Evolutionary conservation across 306 rosid species (phyloP).

Genomic region (Quercus berberidifolia): DNA sequence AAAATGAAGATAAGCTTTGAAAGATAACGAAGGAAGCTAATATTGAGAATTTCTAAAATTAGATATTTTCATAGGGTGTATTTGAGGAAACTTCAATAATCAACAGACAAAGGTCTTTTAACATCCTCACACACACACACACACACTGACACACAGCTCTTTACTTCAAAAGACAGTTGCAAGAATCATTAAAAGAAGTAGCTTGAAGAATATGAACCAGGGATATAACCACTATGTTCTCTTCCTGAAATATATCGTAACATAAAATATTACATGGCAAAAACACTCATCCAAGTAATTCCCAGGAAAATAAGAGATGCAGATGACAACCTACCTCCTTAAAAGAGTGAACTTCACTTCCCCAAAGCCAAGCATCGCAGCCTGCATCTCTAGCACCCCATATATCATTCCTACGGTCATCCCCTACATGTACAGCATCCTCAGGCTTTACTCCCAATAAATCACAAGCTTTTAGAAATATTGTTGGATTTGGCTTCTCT

Average conservation of each 20-base stretch:
- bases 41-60: too few relatives aligned
- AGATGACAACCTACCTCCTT: slow-evolving; percentile 57
- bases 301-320: slow-evolving; percentile 3
- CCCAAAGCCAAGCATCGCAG: slow-evolving; percentile 99
- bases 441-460: slow-evolving; percentile 78
- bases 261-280: background rate
- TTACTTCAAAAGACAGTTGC: background rate
- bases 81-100: too few relatives aligned
- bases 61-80: too few relatives aligned
- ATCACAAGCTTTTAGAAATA: slow-evolving; percentile 95
- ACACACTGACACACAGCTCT: background rate
- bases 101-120: too few relatives aligned
- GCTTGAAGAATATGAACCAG: background rate
- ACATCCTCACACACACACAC: too few relatives aligned
- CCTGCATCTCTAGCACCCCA: slow-evolving; percentile 99
- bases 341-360: slow-evolving; percentile 92
- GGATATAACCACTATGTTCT: background rate
- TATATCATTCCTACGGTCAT: slow-evolving; percentile 87
- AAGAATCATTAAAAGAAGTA: background rate
- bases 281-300: background rate
- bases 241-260: background rate
- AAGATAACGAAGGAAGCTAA: background rate
- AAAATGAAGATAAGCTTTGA: background rate
- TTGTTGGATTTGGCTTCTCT: slow-evolving; percentile 97
- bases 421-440: slow-evolving; percentile 95